A percentile compares a stretch with the other conserved stretches of the same genome.
These are phyloP conservation scores for Coemansia pectinata DNA, from an alignment of 192 early-diverging fungal species.

Conservation along the genomic window DNA sequence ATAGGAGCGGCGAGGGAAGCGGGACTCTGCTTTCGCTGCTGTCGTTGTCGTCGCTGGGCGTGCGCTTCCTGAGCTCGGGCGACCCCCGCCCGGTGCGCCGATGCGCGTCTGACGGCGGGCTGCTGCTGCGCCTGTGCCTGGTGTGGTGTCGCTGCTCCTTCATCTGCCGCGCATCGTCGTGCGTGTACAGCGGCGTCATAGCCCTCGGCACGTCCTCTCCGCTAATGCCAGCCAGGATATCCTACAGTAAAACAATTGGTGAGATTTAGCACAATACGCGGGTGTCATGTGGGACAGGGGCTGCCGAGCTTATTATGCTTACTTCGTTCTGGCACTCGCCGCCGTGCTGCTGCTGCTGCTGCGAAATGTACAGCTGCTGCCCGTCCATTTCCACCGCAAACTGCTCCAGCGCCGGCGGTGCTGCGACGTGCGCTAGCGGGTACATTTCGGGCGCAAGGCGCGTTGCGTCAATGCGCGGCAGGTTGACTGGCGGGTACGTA, in stretches of 20 bases:
- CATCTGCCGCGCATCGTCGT: conserved; percentile 36
- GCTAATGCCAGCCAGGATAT: conserved; percentile 22
- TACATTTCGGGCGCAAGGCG: conserved; percentile 63
- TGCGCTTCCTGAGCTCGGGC: neutral
- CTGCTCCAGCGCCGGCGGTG: conserved; percentile 75
- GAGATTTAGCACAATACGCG: neutral
- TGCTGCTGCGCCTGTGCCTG: conserved; percentile 3
- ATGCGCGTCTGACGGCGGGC: neutral
- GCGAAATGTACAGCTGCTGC: conserved; percentile 67
- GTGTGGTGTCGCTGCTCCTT: neutral
- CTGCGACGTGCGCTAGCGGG: conserved; percentile 71
- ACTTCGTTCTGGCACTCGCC: conserved; percentile 17
- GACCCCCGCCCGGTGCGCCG: neutral
- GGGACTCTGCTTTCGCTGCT: conserved; percentile 17
- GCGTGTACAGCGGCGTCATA: conserved; percentile 53
- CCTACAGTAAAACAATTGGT: conserved; percentile 7
- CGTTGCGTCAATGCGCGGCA: conserved; percentile 59
- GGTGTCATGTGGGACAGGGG: neutral
- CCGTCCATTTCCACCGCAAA: conserved; percentile 82
- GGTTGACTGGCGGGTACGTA: conserved; percentile 70
- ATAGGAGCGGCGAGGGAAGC: conserved; percentile 46
- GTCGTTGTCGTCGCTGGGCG: conserved; percentile 8
- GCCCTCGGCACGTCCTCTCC: conserved; percentile 12
- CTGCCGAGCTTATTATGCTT: neutral
- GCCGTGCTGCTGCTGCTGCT: conserved; percentile 56